These are phyloP conservation scores for Lachancea sp. DNA, from an alignment of 805 yeast species.

Conservation along the genomic window DNA sequence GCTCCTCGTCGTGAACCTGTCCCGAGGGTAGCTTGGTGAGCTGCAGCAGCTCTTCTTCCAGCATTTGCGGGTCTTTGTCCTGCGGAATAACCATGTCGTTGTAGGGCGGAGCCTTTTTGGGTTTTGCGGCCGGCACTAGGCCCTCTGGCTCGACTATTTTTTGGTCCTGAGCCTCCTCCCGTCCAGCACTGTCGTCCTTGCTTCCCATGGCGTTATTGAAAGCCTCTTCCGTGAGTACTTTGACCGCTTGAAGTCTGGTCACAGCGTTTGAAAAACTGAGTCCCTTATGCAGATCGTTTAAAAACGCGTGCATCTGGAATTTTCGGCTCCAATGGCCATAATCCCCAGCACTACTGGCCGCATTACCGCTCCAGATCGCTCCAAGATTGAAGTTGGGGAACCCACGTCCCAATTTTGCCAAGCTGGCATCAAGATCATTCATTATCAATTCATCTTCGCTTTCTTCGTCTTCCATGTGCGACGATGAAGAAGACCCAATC, in stretches of 20 bases:
- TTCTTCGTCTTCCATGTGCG: constrained; percentile 1
- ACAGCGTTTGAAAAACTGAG: constrained; percentile 45
- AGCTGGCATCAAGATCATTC: constrained; percentile 10
- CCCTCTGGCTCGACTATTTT: constrained; percentile 47
- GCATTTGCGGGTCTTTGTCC: constrained; percentile 29
- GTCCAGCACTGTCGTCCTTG: too few species aligned
- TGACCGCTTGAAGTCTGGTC: constrained; percentile 41
- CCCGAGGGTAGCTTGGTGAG: constrained; percentile 8
- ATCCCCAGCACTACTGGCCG: background rate
- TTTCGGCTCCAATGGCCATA: constrained; percentile 20
- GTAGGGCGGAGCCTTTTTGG: constrained; percentile 42
- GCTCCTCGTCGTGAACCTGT: constrained; percentile 12
- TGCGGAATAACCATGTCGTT: constrained; percentile 48
- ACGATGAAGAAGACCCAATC: background rate
- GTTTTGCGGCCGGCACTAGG: constrained; percentile 42
- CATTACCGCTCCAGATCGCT: constrained; percentile 5
- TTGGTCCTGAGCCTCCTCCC: constrained; percentile 35
- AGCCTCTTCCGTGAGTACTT: constrained; percentile 29
- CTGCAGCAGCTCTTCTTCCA: constrained; percentile 6
- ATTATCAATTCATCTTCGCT: constrained; percentile 8
- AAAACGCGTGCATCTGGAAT: constrained; percentile 30
- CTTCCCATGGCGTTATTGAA: constrained; percentile 11
- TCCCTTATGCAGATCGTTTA: constrained; percentile 39
- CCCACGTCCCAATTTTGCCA: constrained; percentile 11
- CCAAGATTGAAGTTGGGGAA: constrained; percentile 11